Evolutionary conservation across 2,329 filamentous ascomycete species (phyloP).

Genomic region (Cytospora mali): DNA sequence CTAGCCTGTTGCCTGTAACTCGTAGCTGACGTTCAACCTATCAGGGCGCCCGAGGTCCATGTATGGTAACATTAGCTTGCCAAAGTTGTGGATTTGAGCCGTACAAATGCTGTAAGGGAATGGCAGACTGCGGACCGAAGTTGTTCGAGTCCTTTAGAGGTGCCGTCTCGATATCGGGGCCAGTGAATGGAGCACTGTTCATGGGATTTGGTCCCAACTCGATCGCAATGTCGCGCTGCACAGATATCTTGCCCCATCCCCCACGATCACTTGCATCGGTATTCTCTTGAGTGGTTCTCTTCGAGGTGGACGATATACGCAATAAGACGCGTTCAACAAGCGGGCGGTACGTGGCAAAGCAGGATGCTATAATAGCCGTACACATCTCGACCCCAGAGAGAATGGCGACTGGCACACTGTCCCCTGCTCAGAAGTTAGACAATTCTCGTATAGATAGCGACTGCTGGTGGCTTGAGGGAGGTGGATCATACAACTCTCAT

Average conservation of each 20-base stretch:
- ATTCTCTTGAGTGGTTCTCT: neutral
- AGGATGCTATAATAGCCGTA: slow-evolving; percentile 3
- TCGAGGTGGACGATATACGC: neutral
- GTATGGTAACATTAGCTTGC: neutral
- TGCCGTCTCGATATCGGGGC: neutral
- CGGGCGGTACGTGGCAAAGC: slow-evolving; percentile 1
- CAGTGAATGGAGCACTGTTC: neutral
- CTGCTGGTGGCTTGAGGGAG: neutral
- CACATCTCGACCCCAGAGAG: slow-evolving; percentile 2
- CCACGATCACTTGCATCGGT: neutral
- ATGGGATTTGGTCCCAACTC: neutral
- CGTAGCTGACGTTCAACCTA: too few species aligned
- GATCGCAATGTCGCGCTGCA: neutral
- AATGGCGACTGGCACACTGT: neutral
- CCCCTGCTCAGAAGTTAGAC: neutral
- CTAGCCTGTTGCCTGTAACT: too few species aligned
- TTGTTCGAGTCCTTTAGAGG: neutral
- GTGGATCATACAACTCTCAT: neutral
- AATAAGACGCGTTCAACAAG: neutral
- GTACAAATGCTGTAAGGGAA: neutral
- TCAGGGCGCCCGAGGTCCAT: too few species aligned
- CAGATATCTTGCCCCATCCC: neutral
- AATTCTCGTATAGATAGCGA: neutral
- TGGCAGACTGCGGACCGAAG: neutral
- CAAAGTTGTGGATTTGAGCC: neutral